Conservation (phyloP, 306 rosid species). For the Canavalia gladiata region DNA sequence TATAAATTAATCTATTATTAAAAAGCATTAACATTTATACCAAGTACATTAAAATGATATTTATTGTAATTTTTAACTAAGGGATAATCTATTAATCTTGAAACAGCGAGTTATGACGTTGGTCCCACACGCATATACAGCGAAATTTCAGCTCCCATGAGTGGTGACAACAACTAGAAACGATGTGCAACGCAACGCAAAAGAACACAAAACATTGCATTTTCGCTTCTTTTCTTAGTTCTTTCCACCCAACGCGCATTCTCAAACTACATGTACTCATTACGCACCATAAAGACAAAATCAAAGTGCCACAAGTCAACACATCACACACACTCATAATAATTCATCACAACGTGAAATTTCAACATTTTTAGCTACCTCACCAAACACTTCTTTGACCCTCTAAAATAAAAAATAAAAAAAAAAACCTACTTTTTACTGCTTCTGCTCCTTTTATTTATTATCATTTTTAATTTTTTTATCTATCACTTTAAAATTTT, state of each 20-base stretch:
- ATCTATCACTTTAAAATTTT: no score
- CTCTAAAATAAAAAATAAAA: background rate
- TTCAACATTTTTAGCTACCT: background rate
- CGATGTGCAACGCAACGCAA: background rate
- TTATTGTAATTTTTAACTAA: no score
- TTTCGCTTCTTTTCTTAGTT: background rate
- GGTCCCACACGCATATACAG: conserved; percentile 33
- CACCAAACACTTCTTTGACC: background rate
- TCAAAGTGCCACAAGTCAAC: no score
- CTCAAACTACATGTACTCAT: background rate
- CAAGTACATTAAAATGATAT: no score
- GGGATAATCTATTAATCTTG: background rate
- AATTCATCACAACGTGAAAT: no score
- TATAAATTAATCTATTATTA: no score
- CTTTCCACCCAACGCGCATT: background rate
- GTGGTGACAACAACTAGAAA: background rate
- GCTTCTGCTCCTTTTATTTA: no score
- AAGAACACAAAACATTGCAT: background rate
- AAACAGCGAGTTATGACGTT: background rate
- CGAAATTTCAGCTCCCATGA: background rate
- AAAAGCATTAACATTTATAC: no score
- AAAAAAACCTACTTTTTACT: no score
- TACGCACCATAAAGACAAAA: background rate
- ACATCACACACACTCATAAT: no score
- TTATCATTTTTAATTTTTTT: no score